A percentile compares a stretch with the other conserved stretches of the same genome.
Conservation (phyloP, 75 land plant species). For the Azolla pinnata region DNA sequence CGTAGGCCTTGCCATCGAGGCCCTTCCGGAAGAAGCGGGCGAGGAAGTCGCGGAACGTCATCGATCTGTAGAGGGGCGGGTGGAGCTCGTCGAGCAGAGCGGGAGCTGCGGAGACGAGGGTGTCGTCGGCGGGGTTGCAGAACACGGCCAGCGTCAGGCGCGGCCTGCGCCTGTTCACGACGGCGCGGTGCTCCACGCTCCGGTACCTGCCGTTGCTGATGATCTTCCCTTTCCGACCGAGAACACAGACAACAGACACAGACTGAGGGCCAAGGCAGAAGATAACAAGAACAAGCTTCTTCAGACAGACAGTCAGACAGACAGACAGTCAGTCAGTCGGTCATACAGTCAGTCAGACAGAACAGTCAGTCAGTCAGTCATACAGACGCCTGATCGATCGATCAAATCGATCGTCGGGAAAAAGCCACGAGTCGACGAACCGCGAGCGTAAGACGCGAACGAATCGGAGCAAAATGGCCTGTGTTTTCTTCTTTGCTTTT, state of each 20-base stretch:
- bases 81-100: slow-evolving; percentile 21
- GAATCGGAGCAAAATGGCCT: no score
- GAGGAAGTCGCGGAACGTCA: slow-evolving; percentile 50
- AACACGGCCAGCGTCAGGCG: slow-evolving; percentile 47
- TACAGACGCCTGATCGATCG: no score
- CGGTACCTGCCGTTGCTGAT: slow-evolving; percentile 69
- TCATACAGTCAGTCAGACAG: no score
- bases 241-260: no score
- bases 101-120: slow-evolving; percentile 34
- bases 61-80: slow-evolving; percentile 25
- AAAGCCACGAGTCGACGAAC: no score
- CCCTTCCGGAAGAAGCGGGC: slow-evolving; percentile 10
- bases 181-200: slow-evolving; percentile 59
- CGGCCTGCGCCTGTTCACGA: slow-evolving; percentile 31
- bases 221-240: no score
- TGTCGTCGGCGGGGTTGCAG: slow-evolving; percentile 43
- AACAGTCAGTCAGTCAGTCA: no score
- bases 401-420: no score
- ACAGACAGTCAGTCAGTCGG: no score
- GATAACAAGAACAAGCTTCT: neutral
- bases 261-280: neutral
- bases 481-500: neutral
- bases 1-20: slow-evolving; percentile 13
- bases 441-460: no score
- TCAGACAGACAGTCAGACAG: no score